Evolutionary conservation across 2,329 filamentous ascomycete species (phyloP).

Genomic region (Rutstroemia sp.): DNA sequence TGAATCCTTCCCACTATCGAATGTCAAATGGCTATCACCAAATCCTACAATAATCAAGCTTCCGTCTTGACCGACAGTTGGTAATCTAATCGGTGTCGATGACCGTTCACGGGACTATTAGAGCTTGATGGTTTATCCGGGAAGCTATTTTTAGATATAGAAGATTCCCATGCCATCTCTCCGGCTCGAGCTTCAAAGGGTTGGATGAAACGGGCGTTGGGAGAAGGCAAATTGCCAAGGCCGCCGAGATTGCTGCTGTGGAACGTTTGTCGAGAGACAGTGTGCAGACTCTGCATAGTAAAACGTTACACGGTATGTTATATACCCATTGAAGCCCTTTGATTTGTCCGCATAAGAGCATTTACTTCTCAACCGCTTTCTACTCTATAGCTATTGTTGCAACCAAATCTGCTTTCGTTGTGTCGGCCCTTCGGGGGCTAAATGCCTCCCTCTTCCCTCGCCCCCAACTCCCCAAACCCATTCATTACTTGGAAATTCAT

Average conservation of each 20-base stretch:
- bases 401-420: background rate
- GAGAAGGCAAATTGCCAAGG: too few species aligned
- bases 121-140: background rate
- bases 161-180: too few species aligned
- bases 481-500: background rate
- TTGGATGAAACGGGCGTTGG: too few species aligned
- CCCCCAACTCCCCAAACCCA: background rate
- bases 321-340: too few species aligned
- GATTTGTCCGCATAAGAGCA: too few species aligned
- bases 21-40: background rate
- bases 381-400: background rate
- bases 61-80: background rate
- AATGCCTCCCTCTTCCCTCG: background rate
- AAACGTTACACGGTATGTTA: too few species aligned
- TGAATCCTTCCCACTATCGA: background rate
- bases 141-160: background rate
- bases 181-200: too few species aligned
- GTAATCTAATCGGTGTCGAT: background rate
- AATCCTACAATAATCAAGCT: background rate
- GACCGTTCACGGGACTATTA: background rate
- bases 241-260: too few species aligned
- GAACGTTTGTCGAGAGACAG: too few species aligned
- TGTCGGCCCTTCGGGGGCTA: background rate
- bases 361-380: background rate
- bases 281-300: too few species aligned